Percentiles rank a stretch among this genome's conserved stretches.
phyloP scores from a whole-genome alignment of 768 basidiomycete species.

The Tricholoma sp. region DNA sequence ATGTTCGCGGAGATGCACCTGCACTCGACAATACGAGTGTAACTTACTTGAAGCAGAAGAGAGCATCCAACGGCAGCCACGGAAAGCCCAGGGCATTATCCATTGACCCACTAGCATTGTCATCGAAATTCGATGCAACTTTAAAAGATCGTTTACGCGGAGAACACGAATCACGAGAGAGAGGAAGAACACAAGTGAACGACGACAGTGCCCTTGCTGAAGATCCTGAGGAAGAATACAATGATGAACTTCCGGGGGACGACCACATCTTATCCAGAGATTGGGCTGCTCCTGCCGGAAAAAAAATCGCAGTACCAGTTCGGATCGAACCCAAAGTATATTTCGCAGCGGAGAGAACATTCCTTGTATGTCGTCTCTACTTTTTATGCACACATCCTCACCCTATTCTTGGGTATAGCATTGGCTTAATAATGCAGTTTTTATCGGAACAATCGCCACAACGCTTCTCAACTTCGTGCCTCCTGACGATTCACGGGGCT shows the following conservation, averaged over 20 bases:
- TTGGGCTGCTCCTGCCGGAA: conserved; percentile 80
- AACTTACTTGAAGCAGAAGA: conserved; percentile 26
- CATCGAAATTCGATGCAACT: conserved; percentile 79
- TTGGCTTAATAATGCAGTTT: conserved; percentile 86
- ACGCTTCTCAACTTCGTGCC: conserved; percentile 83
- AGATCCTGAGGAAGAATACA: conserved; percentile 27
- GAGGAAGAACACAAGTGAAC: conserved; percentile 21
- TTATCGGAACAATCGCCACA: conserved; percentile 87
- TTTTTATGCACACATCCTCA: conserved; percentile 1
- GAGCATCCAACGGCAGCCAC: conserved; percentile 20
- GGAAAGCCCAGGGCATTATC: conserved; percentile 39
- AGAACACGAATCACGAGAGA: conserved; percentile 26
- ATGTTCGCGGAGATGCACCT: conserved; percentile 20
- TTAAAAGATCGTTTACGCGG: conserved; percentile 61
- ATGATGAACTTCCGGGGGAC: conserved; percentile 25
- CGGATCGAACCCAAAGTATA: conserved; percentile 97
- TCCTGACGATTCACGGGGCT: conserved; percentile 65
- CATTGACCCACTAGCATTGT: conserved; percentile 84
- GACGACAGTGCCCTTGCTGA: conserved; percentile 32
- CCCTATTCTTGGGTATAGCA: conserved; percentile 40
- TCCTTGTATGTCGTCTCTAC: conserved; percentile 60
- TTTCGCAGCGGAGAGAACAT: conserved; percentile 93
- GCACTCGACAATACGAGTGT: conserved; percentile 9
- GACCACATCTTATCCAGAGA: conserved; percentile 59
- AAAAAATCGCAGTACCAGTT: conserved; percentile 90